Evolutionary conservation across 2,329 filamentous ascomycete species (phyloP).

Genomic region (Ophiostoma montium): DNA sequence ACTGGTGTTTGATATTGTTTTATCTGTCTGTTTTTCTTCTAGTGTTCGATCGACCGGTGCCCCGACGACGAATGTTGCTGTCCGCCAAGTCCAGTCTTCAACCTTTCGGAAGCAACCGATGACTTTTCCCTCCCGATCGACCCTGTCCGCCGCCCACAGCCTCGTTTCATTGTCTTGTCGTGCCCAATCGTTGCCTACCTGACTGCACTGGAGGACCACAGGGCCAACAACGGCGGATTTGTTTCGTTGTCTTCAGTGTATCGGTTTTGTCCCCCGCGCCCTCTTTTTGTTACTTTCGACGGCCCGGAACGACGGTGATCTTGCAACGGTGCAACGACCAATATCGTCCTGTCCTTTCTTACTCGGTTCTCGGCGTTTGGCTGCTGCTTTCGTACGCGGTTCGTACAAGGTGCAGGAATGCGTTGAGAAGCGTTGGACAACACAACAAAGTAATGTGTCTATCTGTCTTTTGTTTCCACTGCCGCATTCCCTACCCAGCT

Average conservation of each 20-base stretch:
- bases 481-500: not conserved
- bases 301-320: not conserved
- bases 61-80: not conserved
- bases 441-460: slow-evolving; percentile 6
- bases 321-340: not conserved
- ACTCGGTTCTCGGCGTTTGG: not conserved
- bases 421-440: not conserved
- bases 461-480: not conserved
- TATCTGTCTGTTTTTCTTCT: slow-evolving; percentile 6
- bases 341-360: not conserved
- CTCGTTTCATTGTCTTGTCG: not conserved
- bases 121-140: not conserved
- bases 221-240: not conserved
- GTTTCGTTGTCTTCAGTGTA: not conserved
- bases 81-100: not conserved
- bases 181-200: too few species aligned
- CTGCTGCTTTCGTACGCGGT: not conserved
- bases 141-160: not conserved
- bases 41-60: slow-evolving; percentile 12
- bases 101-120: not conserved
- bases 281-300: not conserved
- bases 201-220: too few species aligned
- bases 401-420: not conserved
- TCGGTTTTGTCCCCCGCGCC: not conserved
- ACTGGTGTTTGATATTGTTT: not conserved